Evolutionary conservation across 2,329 filamentous ascomycete species (phyloP), one percentile per base, ranked within the genome.

Genomic region (Fusarium denticulatum): DNA sequence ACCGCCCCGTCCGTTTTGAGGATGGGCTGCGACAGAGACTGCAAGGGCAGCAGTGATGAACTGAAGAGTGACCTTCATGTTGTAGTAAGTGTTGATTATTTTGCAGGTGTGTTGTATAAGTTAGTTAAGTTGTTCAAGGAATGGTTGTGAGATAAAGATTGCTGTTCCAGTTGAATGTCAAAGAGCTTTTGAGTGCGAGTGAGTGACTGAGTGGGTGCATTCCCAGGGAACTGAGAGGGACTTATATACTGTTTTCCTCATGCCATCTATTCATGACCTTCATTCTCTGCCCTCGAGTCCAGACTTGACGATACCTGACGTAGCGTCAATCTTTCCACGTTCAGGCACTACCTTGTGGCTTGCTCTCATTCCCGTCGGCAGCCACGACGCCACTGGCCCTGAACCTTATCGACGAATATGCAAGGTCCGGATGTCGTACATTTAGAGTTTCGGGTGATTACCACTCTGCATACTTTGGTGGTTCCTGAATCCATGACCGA

Each of bases 51-150:
- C 20, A 1, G 42, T 16, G n/a, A 65, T 6, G 15, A 69, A 7
- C 15, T 68, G 37, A 55, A 64, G 14, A 14, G 67, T 64, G 16
- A 65, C n/a, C 59, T 69, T 69, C 65, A 69, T 69, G 5, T 20
- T 49, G 28, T 32, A 37, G 6, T 30, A 53, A n/a, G n/a, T 28
- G 20, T 28, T n/a, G 34, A 5, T 18, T 39, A 11, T 15, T 55
- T 18, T 57, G 11, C 7, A 22, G 39, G 12, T n/a, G 20, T 14
- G 24, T 28, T n/a, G 20, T 14, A 28, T 28, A 5, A 18, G 13
- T 58, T 28, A 18, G 13, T 58, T 28, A 16, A 32, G 9, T 13
- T 39, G 12, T 12, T 32, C 32, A 47, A 40, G 16, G 2, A 32
- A 7, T 42, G 30, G 11, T 30, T 45, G 16, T 10, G 12, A 58